A percentile compares a stretch with the other conserved stretches of the same genome.
These are phyloP conservation scores for Saccharomycopsis sp. DNA, from an alignment of 805 yeast genomes.

Conservation along the genomic window DNA sequence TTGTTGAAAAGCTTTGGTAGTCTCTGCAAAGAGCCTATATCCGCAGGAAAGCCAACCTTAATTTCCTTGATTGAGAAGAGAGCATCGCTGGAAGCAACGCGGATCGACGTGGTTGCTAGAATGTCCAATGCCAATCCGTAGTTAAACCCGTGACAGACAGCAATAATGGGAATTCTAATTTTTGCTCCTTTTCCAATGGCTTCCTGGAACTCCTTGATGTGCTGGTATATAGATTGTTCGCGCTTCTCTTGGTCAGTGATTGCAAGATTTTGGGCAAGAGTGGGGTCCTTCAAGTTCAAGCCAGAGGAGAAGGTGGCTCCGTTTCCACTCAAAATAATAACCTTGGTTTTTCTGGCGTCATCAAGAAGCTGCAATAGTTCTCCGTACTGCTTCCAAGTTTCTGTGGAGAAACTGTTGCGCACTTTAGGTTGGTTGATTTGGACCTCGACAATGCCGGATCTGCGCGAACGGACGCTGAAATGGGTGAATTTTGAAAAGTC, in stretches of 20 bases:
- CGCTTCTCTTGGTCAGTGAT: slow-evolving; percentile 24
- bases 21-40: slow-evolving; percentile 71
- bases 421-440: slow-evolving; percentile 54
- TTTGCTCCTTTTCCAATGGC: slow-evolving; percentile 43
- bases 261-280: slow-evolving; percentile 4
- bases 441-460: slow-evolving; percentile 42
- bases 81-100: slow-evolving; percentile 48
- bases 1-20: slow-evolving; percentile 48
- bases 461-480: slow-evolving; percentile 20
- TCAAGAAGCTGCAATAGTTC: slow-evolving; percentile 42
- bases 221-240: slow-evolving; percentile 28
- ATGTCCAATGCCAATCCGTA: slow-evolving; percentile 68
- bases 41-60: slow-evolving; percentile 69
- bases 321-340: slow-evolving; percentile 49
- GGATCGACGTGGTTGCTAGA: slow-evolving; percentile 48
- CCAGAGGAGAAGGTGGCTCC: slow-evolving; percentile 61
- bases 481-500: slow-evolving; percentile 6
- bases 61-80: slow-evolving; percentile 60
- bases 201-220: slow-evolving; percentile 52
- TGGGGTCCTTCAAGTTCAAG: slow-evolving; percentile 41
- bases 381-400: slow-evolving; percentile 52
- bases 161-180: slow-evolving; percentile 56
- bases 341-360: slow-evolving; percentile 36
- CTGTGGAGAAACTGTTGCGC: slow-evolving; percentile 51
- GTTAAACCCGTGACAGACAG: slow-evolving; percentile 55